A percentile compares a stretch with the other conserved stretches of the same genome.
These are phyloP conservation scores for Clonostachys rosea DNA, from an alignment of 2,329 filamentous ascomycete genomes.

Conservation along the genomic window DNA sequence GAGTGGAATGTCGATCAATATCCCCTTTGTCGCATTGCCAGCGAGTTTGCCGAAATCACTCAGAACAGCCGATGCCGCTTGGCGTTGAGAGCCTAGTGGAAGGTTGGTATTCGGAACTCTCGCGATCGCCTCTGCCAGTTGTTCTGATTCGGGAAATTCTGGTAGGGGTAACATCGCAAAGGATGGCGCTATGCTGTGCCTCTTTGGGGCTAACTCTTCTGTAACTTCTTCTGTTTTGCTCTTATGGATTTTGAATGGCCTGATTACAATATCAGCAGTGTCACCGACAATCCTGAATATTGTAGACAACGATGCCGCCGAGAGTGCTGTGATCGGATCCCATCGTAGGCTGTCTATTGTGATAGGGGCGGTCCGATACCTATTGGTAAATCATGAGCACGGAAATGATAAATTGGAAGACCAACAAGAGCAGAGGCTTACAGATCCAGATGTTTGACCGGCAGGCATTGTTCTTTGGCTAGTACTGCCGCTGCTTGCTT, in stretches of 20 bases:
- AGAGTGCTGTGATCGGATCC: constrained; percentile 19
- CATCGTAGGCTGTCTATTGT: constrained; percentile 24
- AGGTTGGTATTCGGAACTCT: too few relatives aligned
- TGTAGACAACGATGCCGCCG: constrained; percentile 8
- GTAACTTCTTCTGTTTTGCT: too few relatives aligned
- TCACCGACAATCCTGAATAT: neutral
- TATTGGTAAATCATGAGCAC: too few relatives aligned
- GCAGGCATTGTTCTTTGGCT: neutral
- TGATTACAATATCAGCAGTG: neutral
- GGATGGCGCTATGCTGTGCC: too few relatives aligned
- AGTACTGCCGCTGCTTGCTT: neutral
- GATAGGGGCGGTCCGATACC: constrained; percentile 7
- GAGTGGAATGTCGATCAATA: constrained; percentile 1
- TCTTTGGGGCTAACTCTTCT: too few relatives aligned
- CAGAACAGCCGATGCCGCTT: neutral
- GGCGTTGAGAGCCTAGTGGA: too few relatives aligned
- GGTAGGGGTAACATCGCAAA: too few relatives aligned
- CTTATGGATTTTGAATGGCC: neutral
- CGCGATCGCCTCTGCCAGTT: too few relatives aligned
- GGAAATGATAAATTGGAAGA: too few relatives aligned
- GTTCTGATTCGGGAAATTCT: too few relatives aligned
- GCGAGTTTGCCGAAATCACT: neutral
- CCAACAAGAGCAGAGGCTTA: too few relatives aligned
- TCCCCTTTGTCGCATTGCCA: neutral
- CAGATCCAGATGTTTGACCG: constrained; percentile 35